A percentile compares a stretch with the other conserved stretches of the same genome.
Conservation (phyloP, 129 eudicot genomes). For the sunflower (Helianthus annuus) region HanXRQr2.0-SUNRISE NC_035437.2:138415554-138416053, state of each 20-base stretch:
- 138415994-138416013: constrained; percentile 18
- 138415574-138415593: background rate
- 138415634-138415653: background rate
- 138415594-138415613: background rate
- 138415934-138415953: constrained; percentile 36
- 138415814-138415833: constrained; percentile 45
- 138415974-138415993: constrained; percentile 23
- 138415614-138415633: background rate
- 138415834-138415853: background rate
- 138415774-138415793: constrained; percentile 85
- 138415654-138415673: background rate
- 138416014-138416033: constrained; percentile 23
- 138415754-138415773: constrained; percentile 74
- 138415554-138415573: background rate
- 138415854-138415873: constrained; percentile 14
- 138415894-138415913: constrained; percentile 15
- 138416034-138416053: constrained; percentile 2
- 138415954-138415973: constrained; percentile 2
- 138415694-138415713: background rate
- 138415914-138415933: background rate
- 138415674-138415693: background rate
- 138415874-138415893: constrained; percentile 4
- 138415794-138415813: constrained; percentile 52
- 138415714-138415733: constrained; percentile 53
- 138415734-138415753: constrained; percentile 92